Conservation (phyloP, 345 rosid genomes). For the Crucihimalaya himalaica region DNA sequence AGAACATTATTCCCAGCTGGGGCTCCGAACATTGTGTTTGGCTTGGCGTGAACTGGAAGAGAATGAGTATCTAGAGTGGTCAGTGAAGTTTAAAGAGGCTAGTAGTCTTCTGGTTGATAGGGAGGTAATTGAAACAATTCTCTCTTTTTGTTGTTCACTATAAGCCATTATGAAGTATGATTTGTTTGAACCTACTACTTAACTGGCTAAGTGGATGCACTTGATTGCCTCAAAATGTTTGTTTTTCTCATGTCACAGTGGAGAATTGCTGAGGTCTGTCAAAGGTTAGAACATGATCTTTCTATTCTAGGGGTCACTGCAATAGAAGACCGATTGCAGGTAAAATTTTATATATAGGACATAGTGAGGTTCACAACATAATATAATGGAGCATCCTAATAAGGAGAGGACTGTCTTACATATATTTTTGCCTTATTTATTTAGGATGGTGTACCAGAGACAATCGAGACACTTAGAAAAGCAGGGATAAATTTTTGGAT, state of each 20-base stretch:
- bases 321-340: conserved; percentile 95
- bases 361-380: conserved; percentile 20
- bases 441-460: conserved; percentile 99
- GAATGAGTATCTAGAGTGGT: conserved; percentile 87
- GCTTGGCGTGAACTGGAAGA: conserved; percentile 91
- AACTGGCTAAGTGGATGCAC: conserved; percentile 22
- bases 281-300: conserved; percentile 79
- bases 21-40: conserved; percentile 92
- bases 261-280: conserved; percentile 97
- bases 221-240: conserved; percentile 36
- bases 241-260: conserved; percentile 58
- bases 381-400: neutral
- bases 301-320: conserved; percentile 95
- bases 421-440: conserved; percentile 7
- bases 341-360: conserved; percentile 36
- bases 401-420: conserved; percentile 18
- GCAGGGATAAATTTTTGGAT: conserved; percentile 99
- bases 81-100: conserved; percentile 88
- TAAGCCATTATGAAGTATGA: conserved; percentile 15
- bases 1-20: conserved; percentile 89
- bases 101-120: conserved; percentile 89
- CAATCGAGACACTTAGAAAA: conserved; percentile 87
- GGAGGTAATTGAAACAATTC: conserved; percentile 64
- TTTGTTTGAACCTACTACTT: neutral
- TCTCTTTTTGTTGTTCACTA: conserved; percentile 1